These are phyloP conservation scores for Cladorrhinum sp. DNA, from an alignment of 2,329 filamentous ascomycete genomes.

Conservation along the genomic window DNA sequence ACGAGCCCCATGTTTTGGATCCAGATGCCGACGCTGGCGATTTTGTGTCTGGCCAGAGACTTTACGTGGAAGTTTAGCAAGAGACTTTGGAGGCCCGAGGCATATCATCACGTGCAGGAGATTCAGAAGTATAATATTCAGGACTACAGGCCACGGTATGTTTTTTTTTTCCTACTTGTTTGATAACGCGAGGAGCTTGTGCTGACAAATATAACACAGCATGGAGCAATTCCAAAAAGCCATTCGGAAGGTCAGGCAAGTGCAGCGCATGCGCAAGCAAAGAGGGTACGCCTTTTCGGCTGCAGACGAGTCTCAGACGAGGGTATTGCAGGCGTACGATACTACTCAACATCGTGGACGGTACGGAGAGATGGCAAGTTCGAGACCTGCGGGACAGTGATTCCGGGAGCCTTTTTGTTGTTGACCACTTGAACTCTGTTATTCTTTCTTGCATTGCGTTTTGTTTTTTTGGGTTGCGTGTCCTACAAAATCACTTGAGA, in stretches of 20 bases:
- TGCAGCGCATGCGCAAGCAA: slow-evolving; percentile 99
- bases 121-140: slow-evolving; percentile 99
- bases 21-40: slow-evolving; percentile 76
- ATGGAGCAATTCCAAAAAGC: slow-evolving; percentile 99
- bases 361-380: slow-evolving; percentile 85
- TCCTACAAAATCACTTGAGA: no score
- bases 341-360: slow-evolving; percentile 87
- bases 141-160: slow-evolving; percentile 90
- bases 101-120: slow-evolving; percentile 98
- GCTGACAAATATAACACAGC: slow-evolving; percentile 41
- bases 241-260: slow-evolving; percentile 95
- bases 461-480: no score
- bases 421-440: no score
- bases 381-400: slow-evolving; percentile 21
- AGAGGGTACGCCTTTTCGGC: slow-evolving; percentile 97
- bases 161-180: slow-evolving; percentile 22
- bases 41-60: slow-evolving; percentile 80
- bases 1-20: slow-evolving; percentile 84
- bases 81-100: slow-evolving; percentile 93
- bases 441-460: no score
- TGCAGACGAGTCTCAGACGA: slow-evolving; percentile 92
- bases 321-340: slow-evolving; percentile 95
- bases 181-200: not conserved
- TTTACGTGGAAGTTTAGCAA: slow-evolving; percentile 97
- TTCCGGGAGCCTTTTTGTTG: no score